Evolutionary conservation across 106 monocot genomes (phyloP).

Genomic region (Cymbidium sinense): DNA sequence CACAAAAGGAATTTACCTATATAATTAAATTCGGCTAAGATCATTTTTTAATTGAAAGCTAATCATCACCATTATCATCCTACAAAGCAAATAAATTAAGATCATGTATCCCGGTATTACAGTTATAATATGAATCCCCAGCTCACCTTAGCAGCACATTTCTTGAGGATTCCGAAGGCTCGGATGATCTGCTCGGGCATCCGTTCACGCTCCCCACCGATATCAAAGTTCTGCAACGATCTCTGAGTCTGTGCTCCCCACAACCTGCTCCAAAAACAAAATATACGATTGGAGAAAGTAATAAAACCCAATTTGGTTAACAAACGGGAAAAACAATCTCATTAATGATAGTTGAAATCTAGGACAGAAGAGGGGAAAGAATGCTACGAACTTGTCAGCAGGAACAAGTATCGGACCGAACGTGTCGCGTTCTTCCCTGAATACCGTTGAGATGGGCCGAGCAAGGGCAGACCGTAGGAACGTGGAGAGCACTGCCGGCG

Average conservation of each 20-base stretch:
- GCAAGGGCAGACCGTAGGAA: slow-evolving; percentile 20
- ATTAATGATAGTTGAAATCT: not conserved
- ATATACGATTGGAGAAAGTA: not conserved
- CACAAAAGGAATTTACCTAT: not conserved
- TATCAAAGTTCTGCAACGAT: slow-evolving; percentile 93
- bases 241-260: slow-evolving; percentile 99
- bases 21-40: not conserved
- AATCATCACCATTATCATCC: not conserved
- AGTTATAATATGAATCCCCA: not conserved
- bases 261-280: slow-evolving; percentile 32
- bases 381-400: slow-evolving; percentile 47
- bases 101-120: not conserved
- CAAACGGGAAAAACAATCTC: not conserved
- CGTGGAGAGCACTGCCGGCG: slow-evolving; percentile 10
- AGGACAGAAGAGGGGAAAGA: not conserved
- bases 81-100: not conserved
- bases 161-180: slow-evolving; percentile 87
- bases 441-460: slow-evolving; percentile 49
- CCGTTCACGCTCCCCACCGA: slow-evolving; percentile 72
- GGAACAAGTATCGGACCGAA: slow-evolving; percentile 79
- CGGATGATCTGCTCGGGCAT: slow-evolving; percentile 91
- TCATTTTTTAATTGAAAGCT: not conserved
- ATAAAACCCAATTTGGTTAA: not conserved
- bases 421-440: slow-evolving; percentile 82
- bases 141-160: slow-evolving; percentile 85